Percentiles rank a stretch among this genome's conserved stretches.
Evolutionary conservation across 2,329 filamentous ascomycete species (phyloP).

Genomic region (Davidsoniella virescens): DNA sequence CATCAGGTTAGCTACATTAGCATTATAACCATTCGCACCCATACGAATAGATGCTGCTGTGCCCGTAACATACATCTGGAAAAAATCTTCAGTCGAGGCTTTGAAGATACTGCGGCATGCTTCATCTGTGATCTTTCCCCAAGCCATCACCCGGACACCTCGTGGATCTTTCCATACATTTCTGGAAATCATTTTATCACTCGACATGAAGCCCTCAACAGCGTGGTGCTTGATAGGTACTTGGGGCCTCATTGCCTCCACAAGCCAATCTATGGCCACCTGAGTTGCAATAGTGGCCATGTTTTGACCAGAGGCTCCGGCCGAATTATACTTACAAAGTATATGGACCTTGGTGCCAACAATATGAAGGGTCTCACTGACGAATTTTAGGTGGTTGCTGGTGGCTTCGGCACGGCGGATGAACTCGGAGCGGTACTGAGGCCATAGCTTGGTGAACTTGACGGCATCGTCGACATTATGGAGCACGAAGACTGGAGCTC

Average conservation of each 20-base stretch:
- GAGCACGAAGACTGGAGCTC: background rate
- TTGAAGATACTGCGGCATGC: background rate
- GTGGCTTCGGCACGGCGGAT: background rate
- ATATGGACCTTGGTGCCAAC: background rate
- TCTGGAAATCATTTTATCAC: background rate
- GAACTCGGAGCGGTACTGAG: background rate
- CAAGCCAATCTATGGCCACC: background rate
- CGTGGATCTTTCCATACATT: background rate
- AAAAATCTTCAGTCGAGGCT: background rate
- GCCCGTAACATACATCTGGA: background rate
- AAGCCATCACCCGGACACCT: constrained; percentile 4
- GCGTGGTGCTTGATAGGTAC: background rate
- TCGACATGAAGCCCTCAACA: background rate
- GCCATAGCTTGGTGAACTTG: constrained; percentile 4
- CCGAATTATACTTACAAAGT: background rate
- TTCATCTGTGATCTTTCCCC: constrained; percentile 6
- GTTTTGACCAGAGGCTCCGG: constrained; percentile 3
- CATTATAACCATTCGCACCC: background rate
- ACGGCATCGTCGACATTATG: background rate
- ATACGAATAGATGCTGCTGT: background rate
- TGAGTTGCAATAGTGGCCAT: constrained; percentile 1
- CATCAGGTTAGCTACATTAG: constrained; percentile 2
- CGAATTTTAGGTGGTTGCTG: constrained; percentile 1
- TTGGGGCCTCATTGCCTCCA: background rate
- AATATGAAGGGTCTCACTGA: background rate